phyloP scores from a whole-genome alignment of 2,329 filamentous ascomycete species.

The Fusarium vanettenii region DNA sequence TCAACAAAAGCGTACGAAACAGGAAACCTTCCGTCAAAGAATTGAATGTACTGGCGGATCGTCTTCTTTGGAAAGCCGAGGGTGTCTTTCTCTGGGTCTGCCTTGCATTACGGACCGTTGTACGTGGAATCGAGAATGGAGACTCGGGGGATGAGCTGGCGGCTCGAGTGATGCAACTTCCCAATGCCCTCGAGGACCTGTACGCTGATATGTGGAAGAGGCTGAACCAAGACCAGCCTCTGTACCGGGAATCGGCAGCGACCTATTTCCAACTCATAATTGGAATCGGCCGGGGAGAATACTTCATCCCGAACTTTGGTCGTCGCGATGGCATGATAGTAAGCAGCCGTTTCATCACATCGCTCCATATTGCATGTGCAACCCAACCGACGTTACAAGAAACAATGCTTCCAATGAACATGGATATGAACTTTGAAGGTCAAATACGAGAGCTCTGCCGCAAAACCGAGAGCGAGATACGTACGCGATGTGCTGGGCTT shows the following conservation, averaged over 20 bases:
- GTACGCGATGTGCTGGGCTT: not conserved
- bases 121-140: not conserved
- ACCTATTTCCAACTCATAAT: not conserved
- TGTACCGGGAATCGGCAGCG: not conserved
- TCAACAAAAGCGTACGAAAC: not conserved
- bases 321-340: too few relatives aligned
- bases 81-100: conserved; percentile 13
- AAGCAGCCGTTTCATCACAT: too few relatives aligned
- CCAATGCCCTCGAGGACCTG: not conserved
- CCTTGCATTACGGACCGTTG: not conserved
- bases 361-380: not conserved
- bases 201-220: conserved; percentile 14
- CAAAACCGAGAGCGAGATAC: not conserved
- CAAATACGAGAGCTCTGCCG: not conserved
- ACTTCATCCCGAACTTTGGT: not conserved
- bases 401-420: not conserved
- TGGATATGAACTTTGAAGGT: not conserved
- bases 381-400: not conserved
- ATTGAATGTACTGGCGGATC: not conserved
- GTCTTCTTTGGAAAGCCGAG: conserved; percentile 7
- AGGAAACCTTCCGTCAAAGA: not conserved
- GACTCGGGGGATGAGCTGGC: not conserved
- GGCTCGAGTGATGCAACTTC: not conserved
- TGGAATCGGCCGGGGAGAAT: not conserved
- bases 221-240: not conserved